Conservation (phyloP, 2,329 filamentous ascomycete species). For the Paramyrothecium sp. region DNA sequence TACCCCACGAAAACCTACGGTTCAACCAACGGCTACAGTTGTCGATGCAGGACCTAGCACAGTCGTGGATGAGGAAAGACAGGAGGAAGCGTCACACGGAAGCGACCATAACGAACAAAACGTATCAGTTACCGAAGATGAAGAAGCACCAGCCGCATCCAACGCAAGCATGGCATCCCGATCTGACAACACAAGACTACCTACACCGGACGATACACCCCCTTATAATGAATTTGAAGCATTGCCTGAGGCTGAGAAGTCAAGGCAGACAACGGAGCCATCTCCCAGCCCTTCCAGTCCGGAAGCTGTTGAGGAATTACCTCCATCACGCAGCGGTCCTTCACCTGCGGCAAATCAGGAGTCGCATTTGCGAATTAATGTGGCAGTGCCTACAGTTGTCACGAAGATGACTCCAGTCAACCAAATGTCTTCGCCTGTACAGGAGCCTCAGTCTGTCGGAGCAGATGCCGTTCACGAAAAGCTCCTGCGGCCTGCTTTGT, state of each 20-base stretch:
- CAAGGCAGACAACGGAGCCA: conserved; percentile 1
- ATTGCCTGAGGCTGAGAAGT: conserved; percentile 16
- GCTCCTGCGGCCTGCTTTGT: conserved; percentile 43
- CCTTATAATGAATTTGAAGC: conserved; percentile 28
- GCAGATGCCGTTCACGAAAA: conserved; percentile 26
- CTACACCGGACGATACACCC: conserved; percentile 53
- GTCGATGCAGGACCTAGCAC: background rate
- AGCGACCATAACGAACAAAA: background rate
- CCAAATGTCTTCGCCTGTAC: conserved; percentile 35
- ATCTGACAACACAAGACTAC: conserved; percentile 43
- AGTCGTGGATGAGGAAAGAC: conserved; percentile 3
- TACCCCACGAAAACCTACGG: conserved; percentile 33
- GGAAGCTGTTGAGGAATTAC: background rate
- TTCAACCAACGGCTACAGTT: background rate
- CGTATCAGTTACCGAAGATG: conserved; percentile 4
- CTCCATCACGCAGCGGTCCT: background rate
- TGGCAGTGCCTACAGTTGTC: background rate
- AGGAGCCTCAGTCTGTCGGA: conserved; percentile 28
- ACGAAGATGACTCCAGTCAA: conserved; percentile 32
- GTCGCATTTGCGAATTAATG: background rate
- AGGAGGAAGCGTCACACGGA: conserved; percentile 4
- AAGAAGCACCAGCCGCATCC: conserved; percentile 15
- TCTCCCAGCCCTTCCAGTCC: background rate
- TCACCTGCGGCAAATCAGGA: background rate
- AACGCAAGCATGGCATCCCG: conserved; percentile 30